These are phyloP conservation scores for Alliaria petiolata DNA, from an alignment of 345 rosid genomes.

Conservation along the genomic window DNA sequence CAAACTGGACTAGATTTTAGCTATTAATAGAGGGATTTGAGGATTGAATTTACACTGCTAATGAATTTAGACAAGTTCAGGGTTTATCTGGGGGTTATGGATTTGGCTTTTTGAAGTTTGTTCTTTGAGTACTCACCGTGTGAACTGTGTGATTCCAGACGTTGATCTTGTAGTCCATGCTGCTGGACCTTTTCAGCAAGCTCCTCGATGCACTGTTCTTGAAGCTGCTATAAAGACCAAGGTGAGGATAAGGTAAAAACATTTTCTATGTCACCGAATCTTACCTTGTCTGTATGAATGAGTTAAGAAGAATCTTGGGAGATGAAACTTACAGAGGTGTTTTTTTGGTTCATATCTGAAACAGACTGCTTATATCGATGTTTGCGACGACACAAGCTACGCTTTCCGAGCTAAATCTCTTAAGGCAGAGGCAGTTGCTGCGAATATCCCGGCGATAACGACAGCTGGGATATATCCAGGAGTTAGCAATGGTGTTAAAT, in stretches of 20 bases:
- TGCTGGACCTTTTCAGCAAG: conserved; percentile 96
- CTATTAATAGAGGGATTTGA: neutral
- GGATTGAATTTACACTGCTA: neutral
- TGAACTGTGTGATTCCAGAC: conserved; percentile 45
- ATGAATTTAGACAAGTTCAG: too few relatives aligned
- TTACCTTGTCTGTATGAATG: neutral
- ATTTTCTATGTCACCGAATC: neutral
- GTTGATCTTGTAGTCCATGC: conserved; percentile 94
- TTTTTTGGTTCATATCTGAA: neutral
- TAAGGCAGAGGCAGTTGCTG: conserved; percentile 58
- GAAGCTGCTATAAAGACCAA: conserved; percentile 91
- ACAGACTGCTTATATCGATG: conserved; percentile 92
- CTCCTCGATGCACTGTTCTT: conserved; percentile 64
- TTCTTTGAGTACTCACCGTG: neutral
- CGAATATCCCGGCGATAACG: conserved; percentile 75
- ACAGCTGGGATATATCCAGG: conserved; percentile 95
- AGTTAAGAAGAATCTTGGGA: neutral
- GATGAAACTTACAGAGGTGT: neutral
- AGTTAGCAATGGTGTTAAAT: conserved; percentile 75
- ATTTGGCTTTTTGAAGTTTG: too few relatives aligned
- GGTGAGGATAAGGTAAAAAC: conserved; percentile 76
- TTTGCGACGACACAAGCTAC: conserved; percentile 83
- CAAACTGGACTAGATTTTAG: neutral
- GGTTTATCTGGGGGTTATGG: too few relatives aligned
- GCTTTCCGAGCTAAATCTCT: conserved; percentile 76